phyloP scores from a whole-genome alignment of 1,284 basidiomycete genomes.

The Fomitopsis schrenkii region DNA sequence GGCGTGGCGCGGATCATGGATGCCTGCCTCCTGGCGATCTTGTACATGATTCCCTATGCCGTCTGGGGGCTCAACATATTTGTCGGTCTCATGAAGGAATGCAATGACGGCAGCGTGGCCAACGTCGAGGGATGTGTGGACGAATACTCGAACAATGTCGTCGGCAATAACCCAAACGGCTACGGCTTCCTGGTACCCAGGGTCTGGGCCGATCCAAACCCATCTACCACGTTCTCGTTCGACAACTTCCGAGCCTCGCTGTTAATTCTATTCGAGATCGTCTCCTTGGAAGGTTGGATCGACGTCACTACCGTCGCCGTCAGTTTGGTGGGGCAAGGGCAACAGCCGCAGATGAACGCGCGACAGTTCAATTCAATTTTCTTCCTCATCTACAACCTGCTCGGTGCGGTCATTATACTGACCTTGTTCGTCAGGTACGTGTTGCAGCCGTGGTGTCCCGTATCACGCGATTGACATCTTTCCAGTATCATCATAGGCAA shows the following conservation, averaged over 20 bases:
- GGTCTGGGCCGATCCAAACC: slow-evolving; percentile 85
- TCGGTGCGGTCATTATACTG: slow-evolving; percentile 89
- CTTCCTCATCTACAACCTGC: slow-evolving; percentile 90
- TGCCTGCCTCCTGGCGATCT: slow-evolving; percentile 87
- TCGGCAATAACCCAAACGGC: slow-evolving; percentile 15
- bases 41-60: slow-evolving; percentile 97
- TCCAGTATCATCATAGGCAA: slow-evolving; percentile 91
- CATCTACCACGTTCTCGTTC: slow-evolving; percentile 86
- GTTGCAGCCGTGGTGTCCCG: slow-evolving; percentile 13
- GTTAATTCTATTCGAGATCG: slow-evolving; percentile 95
- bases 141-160: slow-evolving; percentile 68
- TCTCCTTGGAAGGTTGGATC: slow-evolving; percentile 95
- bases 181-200: slow-evolving; percentile 79
- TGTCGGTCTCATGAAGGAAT: slow-evolving; percentile 78
- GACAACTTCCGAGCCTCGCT: slow-evolving; percentile 86
- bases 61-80: slow-evolving; percentile 98
- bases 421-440: slow-evolving; percentile 82
- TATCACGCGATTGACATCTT: neutral
- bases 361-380: slow-evolving; percentile 86
- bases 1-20: slow-evolving; percentile 87
- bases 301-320: slow-evolving; percentile 87
- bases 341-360: slow-evolving; percentile 71
- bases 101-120: slow-evolving; percentile 69
- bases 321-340: slow-evolving; percentile 67
- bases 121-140: slow-evolving; percentile 69